Conservation (phyloP, 1,139 yeast species). For the Geotrichum carabidarum region DNA sequence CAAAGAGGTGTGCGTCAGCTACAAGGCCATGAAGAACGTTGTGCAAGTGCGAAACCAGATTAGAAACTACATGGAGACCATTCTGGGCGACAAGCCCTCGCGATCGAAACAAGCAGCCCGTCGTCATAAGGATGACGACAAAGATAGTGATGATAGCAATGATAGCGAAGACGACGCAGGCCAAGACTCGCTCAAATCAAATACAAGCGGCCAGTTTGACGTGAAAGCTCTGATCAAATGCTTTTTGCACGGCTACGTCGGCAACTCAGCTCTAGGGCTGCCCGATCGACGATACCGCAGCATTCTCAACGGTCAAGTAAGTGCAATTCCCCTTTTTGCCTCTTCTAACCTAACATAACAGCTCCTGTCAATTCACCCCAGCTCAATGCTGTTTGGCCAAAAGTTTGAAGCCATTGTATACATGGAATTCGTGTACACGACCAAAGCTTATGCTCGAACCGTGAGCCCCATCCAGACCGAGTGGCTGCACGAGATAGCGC, state of each 20-base stretch:
- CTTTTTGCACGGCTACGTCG: slow-evolving; percentile 73
- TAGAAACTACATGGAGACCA: slow-evolving; percentile 55
- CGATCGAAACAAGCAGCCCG: background rate
- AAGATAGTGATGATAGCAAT: slow-evolving; percentile 26
- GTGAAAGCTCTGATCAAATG: slow-evolving; percentile 58
- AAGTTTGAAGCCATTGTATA: slow-evolving; percentile 85
- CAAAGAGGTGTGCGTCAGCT: slow-evolving; percentile 64
- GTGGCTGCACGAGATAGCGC: slow-evolving; percentile 85
- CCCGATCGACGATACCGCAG: slow-evolving; percentile 93
- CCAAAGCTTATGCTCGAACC: slow-evolving; percentile 86
- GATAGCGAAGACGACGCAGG: slow-evolving; percentile 16
- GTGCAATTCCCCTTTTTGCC: slow-evolving; percentile 18
- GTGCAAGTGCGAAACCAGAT: slow-evolving; percentile 70
- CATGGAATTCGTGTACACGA: slow-evolving; percentile 87
- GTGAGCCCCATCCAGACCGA: slow-evolving; percentile 77
- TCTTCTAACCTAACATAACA: background rate
- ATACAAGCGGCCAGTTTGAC: slow-evolving; percentile 37
- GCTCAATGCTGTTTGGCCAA: slow-evolving; percentile 79
- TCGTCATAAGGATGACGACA: slow-evolving; percentile 21
- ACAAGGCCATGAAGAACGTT: slow-evolving; percentile 77
- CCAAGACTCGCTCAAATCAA: slow-evolving; percentile 18
- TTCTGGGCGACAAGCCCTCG: slow-evolving; percentile 12
- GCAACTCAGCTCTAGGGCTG: slow-evolving; percentile 88
- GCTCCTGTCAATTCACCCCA: slow-evolving; percentile 78
- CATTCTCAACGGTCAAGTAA: slow-evolving; percentile 47